Conservation (phyloP, 495 filamentous ascomycete genomes). For the Pseudotulostoma volvatum region DNA sequence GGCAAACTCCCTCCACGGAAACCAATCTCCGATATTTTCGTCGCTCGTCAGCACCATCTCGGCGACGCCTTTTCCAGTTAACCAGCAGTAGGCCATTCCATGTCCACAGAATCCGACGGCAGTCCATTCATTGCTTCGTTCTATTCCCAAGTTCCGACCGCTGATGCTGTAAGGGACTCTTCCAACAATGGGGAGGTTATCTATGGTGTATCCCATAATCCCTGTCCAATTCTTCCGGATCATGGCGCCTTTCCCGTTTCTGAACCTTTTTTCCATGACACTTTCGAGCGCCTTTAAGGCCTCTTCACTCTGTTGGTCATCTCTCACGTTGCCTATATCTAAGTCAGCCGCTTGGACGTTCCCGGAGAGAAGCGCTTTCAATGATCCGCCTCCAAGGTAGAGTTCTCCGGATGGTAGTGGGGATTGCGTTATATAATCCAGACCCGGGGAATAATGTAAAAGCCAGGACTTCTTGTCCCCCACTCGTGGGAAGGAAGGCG, state of each 20-base stretch:
- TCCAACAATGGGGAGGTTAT: conserved; percentile 33
- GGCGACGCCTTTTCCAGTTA: conserved; percentile 24
- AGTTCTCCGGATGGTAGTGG: conserved; percentile 5
- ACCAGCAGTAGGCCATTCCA: conserved; percentile 34
- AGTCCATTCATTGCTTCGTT: conserved; percentile 23
- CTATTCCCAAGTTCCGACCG: conserved; percentile 3
- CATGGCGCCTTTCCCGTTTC: conserved; percentile 1
- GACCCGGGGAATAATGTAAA: conserved; percentile 16
- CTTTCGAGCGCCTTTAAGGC: conserved; percentile 1
- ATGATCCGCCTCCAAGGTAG: conserved; percentile 13
- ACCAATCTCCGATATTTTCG: conserved; percentile 11
- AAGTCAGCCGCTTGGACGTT: conserved; percentile 1
- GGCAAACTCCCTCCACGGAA: conserved; percentile 13
- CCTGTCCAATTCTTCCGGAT: conserved; percentile 24
- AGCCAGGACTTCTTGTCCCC: conserved; percentile 16
- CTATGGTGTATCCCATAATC: conserved; percentile 28
- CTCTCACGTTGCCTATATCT: conserved; percentile 2
- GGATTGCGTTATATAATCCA: conserved; percentile 22
- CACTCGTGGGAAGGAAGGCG: conserved; percentile 3
- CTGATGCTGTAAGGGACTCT: conserved; percentile 16
- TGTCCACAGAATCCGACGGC: conserved; percentile 30
- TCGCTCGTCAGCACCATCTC: conserved; percentile 17
- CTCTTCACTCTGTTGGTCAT: conserved; percentile 4
- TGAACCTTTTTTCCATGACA: conserved; percentile 1
- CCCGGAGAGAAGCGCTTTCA: conserved; percentile 13